Evolutionary conservation across 1,284 basidiomycete genomes (phyloP).

Genomic region (Afroboletus lepidellus): DNA sequence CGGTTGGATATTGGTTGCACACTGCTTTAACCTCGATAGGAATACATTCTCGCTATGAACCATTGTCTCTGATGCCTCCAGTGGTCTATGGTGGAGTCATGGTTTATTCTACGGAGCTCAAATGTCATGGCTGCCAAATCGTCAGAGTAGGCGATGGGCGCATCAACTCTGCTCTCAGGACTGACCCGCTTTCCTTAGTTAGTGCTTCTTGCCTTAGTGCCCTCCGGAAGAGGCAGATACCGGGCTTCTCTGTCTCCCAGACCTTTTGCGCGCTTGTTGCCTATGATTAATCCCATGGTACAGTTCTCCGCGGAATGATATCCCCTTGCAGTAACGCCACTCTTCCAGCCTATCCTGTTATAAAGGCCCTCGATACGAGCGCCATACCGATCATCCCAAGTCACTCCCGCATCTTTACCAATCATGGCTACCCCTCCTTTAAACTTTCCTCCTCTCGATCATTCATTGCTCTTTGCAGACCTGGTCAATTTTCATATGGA

Average conservation of each 20-base stretch:
- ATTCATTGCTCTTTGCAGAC: slow-evolving; percentile 24
- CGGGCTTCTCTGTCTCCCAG: not conserved
- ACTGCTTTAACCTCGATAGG: too few relatives aligned
- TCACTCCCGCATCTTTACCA: not conserved
- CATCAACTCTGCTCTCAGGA: slow-evolving; percentile 1
- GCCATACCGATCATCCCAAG: not conserved
- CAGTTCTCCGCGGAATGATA: not conserved
- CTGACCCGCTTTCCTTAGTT: not conserved
- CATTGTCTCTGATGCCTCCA: too few relatives aligned
- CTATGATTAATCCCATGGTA: too few relatives aligned
- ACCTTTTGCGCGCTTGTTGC: not conserved
- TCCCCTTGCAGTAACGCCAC: not conserved
- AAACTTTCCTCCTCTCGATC: slow-evolving; percentile 26
- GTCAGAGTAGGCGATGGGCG: not conserved
- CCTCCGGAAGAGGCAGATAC: not conserved
- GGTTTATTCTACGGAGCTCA: too few relatives aligned
- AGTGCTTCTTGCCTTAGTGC: not conserved
- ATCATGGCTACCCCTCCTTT: slow-evolving; percentile 11
- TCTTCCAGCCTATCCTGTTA: not conserved
- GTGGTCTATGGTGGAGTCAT: too few relatives aligned
- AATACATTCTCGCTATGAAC: too few relatives aligned
- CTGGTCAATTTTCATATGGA: slow-evolving; percentile 33
- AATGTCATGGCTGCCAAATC: not conserved
- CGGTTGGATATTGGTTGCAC: too few relatives aligned
- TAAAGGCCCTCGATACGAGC: slow-evolving; percentile 3